Percentiles rank a stretch among this genome's conserved stretches.
These are phyloP conservation scores for Stentor coeruleus DNA, from an alignment of 73 alveolate genomes.

Conservation along the genomic window DNA sequence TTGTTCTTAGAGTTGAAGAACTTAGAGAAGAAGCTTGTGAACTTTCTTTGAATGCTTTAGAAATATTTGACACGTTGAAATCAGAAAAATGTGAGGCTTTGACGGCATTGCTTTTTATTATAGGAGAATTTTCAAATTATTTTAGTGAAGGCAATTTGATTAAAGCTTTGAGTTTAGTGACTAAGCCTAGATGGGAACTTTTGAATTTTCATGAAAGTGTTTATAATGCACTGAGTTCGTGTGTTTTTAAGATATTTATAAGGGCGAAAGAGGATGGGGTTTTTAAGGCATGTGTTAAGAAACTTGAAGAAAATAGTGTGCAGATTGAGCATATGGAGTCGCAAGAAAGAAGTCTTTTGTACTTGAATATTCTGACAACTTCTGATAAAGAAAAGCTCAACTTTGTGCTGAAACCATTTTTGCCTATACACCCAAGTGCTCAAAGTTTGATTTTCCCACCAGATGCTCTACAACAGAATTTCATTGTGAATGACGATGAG, in stretches of 20 bases:
- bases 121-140: neutral
- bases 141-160: neutral
- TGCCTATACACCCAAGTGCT: neutral
- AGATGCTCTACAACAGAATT: neutral
- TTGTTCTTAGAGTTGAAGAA: neutral
- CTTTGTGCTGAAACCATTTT: neutral
- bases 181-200: neutral
- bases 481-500: neutral
- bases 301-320: neutral
- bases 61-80: neutral
- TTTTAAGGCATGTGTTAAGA: neutral
- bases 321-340: neutral
- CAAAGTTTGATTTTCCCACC: slow-evolving; percentile 7
- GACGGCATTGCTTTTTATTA: slow-evolving; percentile 5
- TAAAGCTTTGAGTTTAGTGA: neutral
- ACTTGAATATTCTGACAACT: neutral
- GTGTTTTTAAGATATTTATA: neutral
- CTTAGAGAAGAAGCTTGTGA: slow-evolving; percentile 16
- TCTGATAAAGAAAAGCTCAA: neutral
- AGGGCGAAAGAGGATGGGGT: neutral
- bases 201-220: slow-evolving; percentile 8
- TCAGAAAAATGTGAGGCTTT: slow-evolving; percentile 25
- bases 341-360: neutral
- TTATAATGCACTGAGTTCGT: slow-evolving; percentile 10
- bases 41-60: neutral